Base-by-base conservation (phyloP, 2,329 filamentous ascomycete species). In the Verticillium tricorpus region DNA sequence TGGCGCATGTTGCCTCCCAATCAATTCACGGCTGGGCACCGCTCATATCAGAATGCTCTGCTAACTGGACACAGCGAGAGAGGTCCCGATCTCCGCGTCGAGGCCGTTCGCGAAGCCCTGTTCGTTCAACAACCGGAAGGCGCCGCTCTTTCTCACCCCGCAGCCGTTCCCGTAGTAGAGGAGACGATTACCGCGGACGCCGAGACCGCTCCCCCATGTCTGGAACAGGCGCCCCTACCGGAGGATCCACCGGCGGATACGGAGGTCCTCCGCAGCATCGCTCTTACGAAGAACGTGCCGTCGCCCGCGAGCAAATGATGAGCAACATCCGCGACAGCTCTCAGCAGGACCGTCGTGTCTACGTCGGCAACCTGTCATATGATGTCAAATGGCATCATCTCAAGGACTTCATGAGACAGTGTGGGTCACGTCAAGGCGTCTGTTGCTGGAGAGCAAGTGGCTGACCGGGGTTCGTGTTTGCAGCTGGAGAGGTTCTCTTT, bases 341-440 rank as follows among this genome's bases (percentile, higher is more conserved):
- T 65, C 95, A 98, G 77, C 95, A 99, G 80, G 95, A 99, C 84
- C 94, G 95, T 74, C 93, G 95, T 69, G 95, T 99, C 86, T 99
- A 99, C 77, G 95, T 99, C 76, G 95, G 95, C 79, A 99, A 99
- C 77, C 85, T 99, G 70, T 95, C 93, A 58, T 99, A 99, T 83
- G 95, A 99, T 84, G 95, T 99, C 77, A 99, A 99, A 84, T 99
- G 95, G 95, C 94, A 98, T 83, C 95, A 98, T 74, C 87, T 99
- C 66, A 99, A 99, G 84, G 95, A 99, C 82, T 98, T 98, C 77
- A 99, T 99, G 95, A 91, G 95, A 86, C 92, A 97, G 88, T 94
- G 95, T 98, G 84, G 83, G 90, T 79, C 57, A 60, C 54, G 19
- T 59, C 17, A 56, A 40, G 19, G 54, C 40, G 37, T n/a, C 66